Evolutionary conservation across 768 basidiomycete species (phyloP).

Genomic region (Leccinum olivaceopallidum): DNA sequence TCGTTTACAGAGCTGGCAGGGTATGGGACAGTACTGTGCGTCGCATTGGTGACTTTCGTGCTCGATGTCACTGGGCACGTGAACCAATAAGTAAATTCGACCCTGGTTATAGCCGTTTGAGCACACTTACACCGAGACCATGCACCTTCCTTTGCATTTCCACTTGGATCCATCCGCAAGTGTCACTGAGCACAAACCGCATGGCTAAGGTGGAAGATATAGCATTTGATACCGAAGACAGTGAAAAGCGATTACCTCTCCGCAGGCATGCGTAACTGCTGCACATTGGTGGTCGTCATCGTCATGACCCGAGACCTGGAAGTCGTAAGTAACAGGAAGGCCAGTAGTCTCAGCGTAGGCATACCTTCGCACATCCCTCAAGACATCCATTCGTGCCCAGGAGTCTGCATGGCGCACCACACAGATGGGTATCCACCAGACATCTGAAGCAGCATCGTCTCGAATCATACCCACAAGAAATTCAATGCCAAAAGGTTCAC

Average conservation of each 20-base stretch:
- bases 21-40: conserved; percentile 49
- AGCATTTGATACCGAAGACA: background rate
- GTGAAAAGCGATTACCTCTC: conserved; percentile 39
- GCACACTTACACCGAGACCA: conserved; percentile 39
- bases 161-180: conserved; percentile 29
- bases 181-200: conserved; percentile 36
- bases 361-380: conserved; percentile 51
- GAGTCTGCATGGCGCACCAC: conserved; percentile 51
- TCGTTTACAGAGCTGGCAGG: conserved; percentile 56
- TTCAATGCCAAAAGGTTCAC: conserved; percentile 22
- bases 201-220: conserved; percentile 36
- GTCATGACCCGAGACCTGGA: conserved; percentile 46
- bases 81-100: background rate
- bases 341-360: background rate
- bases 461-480: background rate
- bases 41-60: conserved; percentile 54
- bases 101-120: background rate
- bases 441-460: conserved; percentile 40
- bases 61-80: conserved; percentile 40
- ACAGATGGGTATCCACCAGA: conserved; percentile 50
- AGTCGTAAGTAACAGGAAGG: background rate
- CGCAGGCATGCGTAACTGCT: conserved; percentile 52
- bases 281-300: conserved; percentile 55
- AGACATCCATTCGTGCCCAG: conserved; percentile 51
- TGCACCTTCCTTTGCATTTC: conserved; percentile 45